These are phyloP conservation scores for Penicillium riverlandense DNA, from an alignment of 495 filamentous ascomycete species.

Conservation along the genomic window DNA sequence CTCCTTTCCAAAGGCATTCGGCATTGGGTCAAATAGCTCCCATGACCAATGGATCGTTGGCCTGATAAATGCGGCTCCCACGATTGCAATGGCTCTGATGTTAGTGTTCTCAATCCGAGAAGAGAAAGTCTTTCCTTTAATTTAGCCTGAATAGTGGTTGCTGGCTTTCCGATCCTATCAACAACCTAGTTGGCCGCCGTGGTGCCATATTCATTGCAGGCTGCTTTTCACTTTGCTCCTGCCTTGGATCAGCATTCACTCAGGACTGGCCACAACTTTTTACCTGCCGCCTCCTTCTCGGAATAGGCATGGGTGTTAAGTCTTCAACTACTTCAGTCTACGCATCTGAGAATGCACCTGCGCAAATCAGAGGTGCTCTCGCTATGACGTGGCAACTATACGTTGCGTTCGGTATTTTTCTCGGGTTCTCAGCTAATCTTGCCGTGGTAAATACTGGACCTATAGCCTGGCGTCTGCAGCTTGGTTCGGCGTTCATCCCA, in stretches of 20 bases:
- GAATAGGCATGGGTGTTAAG: conserved; percentile 59
- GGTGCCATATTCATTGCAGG: conserved; percentile 55
- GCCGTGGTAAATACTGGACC: conserved; percentile 46
- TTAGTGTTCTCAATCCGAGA: neutral
- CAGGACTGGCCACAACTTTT: conserved; percentile 56
- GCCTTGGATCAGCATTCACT: conserved; percentile 48
- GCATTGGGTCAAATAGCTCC: conserved; percentile 30
- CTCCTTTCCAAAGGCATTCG: conserved; percentile 51
- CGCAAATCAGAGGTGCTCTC: conserved; percentile 52
- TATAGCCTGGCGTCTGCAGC: conserved; percentile 58
- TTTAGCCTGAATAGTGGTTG: too few relatives aligned
- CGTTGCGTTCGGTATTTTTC: conserved; percentile 51
- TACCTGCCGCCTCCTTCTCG: conserved; percentile 49
- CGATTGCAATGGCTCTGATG: conserved; percentile 29
- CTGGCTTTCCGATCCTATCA: conserved; percentile 56
- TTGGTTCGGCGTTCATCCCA: conserved; percentile 63
- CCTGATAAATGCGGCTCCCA: conserved; percentile 49
- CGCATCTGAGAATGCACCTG: conserved; percentile 55
- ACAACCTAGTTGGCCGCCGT: conserved; percentile 48
- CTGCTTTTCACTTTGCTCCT: conserved; percentile 49
- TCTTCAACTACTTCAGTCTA: conserved; percentile 56
- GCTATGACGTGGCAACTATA: conserved; percentile 59
- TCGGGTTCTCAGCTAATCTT: conserved; percentile 55
- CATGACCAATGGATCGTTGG: conserved; percentile 55
- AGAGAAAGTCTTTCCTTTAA: too few relatives aligned